phyloP scores from a whole-genome alignment of 2,329 filamentous ascomycete genomes.

The Cercospora sesami region DNA sequence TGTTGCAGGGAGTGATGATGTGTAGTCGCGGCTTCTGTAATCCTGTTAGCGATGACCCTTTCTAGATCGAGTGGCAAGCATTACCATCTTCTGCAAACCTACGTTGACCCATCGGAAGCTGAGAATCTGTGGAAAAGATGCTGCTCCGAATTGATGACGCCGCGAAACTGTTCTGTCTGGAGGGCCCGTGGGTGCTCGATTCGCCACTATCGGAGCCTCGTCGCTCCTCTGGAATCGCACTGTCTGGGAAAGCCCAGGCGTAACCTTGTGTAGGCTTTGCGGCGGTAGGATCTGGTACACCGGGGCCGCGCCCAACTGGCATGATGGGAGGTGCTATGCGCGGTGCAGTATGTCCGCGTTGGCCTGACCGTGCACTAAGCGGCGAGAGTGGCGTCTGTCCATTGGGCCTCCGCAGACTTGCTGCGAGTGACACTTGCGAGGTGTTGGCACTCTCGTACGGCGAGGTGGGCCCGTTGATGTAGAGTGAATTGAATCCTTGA shows the following conservation, averaged over 20 bases:
- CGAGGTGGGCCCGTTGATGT: conserved; percentile 61
- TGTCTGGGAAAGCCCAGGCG: conserved; percentile 80
- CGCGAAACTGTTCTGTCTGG: conserved; percentile 72
- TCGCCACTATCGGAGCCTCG: conserved; percentile 52
- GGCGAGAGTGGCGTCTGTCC: conserved; percentile 50
- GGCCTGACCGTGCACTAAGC: conserved; percentile 37
- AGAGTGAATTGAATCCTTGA: conserved; percentile 67
- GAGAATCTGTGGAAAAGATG: conserved; percentile 73
- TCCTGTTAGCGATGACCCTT: conserved; percentile 8
- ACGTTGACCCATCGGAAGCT: conserved; percentile 69
- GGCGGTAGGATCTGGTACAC: conserved; percentile 65
- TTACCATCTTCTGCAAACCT: conserved; percentile 63
- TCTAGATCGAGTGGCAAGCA: not conserved
- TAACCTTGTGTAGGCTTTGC: conserved; percentile 79
- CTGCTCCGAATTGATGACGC: conserved; percentile 77
- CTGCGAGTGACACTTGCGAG: conserved; percentile 73
- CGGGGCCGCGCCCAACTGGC: conserved; percentile 61
- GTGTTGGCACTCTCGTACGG: conserved; percentile 77
- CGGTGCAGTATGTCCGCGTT: conserved; percentile 47
- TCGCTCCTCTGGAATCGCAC: conserved; percentile 56
- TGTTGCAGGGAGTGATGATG: conserved; percentile 79
- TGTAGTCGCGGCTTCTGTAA: conserved; percentile 46
- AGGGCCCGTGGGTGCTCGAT: conserved; percentile 55
- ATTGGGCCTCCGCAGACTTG: conserved; percentile 60
- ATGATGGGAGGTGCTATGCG: conserved; percentile 75